Evolutionary conservation across 2,329 filamentous ascomycete species (phyloP).

Genomic region (Clonostachys rhizophaga): DNA sequence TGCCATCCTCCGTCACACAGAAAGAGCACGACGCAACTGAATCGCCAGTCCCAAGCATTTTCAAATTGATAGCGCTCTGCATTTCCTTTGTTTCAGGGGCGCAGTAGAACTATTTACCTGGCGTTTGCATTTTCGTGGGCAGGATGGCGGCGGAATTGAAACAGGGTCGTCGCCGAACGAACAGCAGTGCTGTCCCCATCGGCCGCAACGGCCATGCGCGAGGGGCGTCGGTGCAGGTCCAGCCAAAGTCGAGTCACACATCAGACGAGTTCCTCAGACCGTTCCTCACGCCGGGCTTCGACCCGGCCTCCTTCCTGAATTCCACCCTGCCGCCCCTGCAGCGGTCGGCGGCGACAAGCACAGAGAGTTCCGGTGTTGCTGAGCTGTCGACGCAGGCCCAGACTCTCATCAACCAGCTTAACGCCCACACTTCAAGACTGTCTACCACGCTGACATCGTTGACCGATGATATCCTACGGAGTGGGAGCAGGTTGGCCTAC

Average conservation of each 20-base stretch:
- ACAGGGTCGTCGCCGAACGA: conserved; percentile 35
- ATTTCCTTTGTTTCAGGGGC: too few species aligned
- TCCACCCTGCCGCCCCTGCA: conserved; percentile 65
- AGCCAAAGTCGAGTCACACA: conserved; percentile 56
- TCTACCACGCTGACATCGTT: conserved; percentile 79
- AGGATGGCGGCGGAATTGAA: background rate
- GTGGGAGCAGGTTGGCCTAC: conserved; percentile 83
- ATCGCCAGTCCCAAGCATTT: too few species aligned
- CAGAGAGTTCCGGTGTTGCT: conserved; percentile 37
- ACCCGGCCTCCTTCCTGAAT: conserved; percentile 84
- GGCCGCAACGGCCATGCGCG: conserved; percentile 35
- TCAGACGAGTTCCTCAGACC: conserved; percentile 68
- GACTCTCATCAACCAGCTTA: conserved; percentile 79
- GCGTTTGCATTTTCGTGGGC: too few species aligned
- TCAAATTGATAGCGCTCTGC: too few species aligned
- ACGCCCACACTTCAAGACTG: conserved; percentile 79
- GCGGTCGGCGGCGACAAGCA: conserved; percentile 13
- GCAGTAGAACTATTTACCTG: too few species aligned
- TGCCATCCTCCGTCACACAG: too few species aligned
- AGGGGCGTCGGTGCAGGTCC: conserved; percentile 27
- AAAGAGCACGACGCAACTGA: too few species aligned
- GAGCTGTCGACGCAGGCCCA: conserved; percentile 80
- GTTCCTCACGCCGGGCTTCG: conserved; percentile 74
- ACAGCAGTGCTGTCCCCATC: conserved; percentile 33
- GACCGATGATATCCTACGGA: conserved; percentile 91